These are phyloP conservation scores for Ascodesmis nigricans DNA, from an alignment of 495 filamentous ascomycete genomes.

Conservation along the genomic window DNA sequence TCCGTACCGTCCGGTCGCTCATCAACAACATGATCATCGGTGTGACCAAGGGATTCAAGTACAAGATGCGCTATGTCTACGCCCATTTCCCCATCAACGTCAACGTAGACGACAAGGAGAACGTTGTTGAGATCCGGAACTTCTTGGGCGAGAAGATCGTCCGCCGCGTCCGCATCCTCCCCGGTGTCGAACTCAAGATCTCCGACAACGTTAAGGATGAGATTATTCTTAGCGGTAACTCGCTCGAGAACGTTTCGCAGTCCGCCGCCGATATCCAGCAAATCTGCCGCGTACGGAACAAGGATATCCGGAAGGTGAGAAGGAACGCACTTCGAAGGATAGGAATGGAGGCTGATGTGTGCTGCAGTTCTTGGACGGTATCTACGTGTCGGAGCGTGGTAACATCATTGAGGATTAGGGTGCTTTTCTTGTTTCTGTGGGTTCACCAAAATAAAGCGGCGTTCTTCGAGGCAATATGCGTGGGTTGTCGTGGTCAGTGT, in stretches of 20 bases:
- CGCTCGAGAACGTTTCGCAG: constrained; percentile 88
- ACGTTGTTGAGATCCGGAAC: constrained; percentile 91
- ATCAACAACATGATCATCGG: constrained; percentile 97
- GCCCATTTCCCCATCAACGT: constrained; percentile 99
- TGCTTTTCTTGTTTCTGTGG: no score
- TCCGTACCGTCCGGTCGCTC: constrained; percentile 88
- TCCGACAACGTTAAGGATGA: constrained; percentile 92
- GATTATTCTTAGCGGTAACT: constrained; percentile 80
- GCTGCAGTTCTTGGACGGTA: constrained; percentile 85
- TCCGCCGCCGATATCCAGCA: constrained; percentile 97
- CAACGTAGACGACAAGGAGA: constrained; percentile 87
- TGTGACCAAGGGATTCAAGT: constrained; percentile 96
- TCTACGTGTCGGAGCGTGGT: constrained; percentile 94
- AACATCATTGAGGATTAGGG: no score
- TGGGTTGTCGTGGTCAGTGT: no score
- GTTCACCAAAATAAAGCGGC: no score
- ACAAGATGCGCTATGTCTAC: constrained; percentile 99
- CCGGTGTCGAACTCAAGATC: constrained; percentile 71
- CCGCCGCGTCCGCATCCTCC: constrained; percentile 65
- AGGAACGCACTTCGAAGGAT: constrained; percentile 1
- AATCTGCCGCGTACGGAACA: constrained; percentile 95
- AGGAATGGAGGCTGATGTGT: background rate
- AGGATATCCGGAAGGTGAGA: constrained; percentile 98
- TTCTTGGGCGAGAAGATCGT: constrained; percentile 99
- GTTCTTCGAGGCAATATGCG: no score